Evolutionary conservation across 148 eudicot genomes (phyloP).

Genomic region (Amaranthus palmeri): DNA sequence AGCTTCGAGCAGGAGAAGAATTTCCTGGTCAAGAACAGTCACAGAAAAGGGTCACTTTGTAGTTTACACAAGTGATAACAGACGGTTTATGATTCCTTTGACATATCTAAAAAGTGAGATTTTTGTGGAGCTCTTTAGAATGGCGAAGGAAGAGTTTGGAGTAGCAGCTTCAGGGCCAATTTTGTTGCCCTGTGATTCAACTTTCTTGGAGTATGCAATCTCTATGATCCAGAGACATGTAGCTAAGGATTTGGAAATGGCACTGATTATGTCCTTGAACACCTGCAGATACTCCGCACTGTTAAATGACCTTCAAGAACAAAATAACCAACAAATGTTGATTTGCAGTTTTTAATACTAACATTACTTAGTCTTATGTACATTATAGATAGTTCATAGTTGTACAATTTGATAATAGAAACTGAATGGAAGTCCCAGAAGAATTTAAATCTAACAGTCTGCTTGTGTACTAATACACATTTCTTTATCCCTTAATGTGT

Average conservation of each 20-base stretch:
- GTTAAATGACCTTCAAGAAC: slow-evolving; percentile 11
- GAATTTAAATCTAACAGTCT: too few relatives aligned
- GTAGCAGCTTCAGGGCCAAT: slow-evolving; percentile 8
- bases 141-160: slow-evolving; percentile 15
- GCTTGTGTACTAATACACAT: too few relatives aligned
- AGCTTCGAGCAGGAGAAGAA: slow-evolving; percentile 16
- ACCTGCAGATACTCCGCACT: slow-evolving; percentile 2
- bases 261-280: slow-evolving; percentile 6
- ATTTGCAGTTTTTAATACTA: slow-evolving; percentile 5
- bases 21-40: slow-evolving; percentile 9
- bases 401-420: too few relatives aligned
- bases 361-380: not conserved
- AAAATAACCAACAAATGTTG: slow-evolving; percentile 11
- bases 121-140: slow-evolving; percentile 12
- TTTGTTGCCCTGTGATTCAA: slow-evolving; percentile 19
- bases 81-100: slow-evolving; percentile 19
- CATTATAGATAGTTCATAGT: not conserved
- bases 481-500: too few relatives aligned
- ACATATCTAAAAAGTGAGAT: slow-evolving; percentile 5
- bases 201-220: slow-evolving; percentile 15
- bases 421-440: too few relatives aligned
- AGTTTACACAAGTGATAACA: slow-evolving; percentile 18
- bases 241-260: slow-evolving; percentile 7
- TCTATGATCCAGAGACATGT: slow-evolving; percentile 11
- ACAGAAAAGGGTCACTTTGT: slow-evolving; percentile 14